Evolutionary conservation across 208 protist genomes (phyloP).

Genomic region (Leishmania braziliensis): DNA sequence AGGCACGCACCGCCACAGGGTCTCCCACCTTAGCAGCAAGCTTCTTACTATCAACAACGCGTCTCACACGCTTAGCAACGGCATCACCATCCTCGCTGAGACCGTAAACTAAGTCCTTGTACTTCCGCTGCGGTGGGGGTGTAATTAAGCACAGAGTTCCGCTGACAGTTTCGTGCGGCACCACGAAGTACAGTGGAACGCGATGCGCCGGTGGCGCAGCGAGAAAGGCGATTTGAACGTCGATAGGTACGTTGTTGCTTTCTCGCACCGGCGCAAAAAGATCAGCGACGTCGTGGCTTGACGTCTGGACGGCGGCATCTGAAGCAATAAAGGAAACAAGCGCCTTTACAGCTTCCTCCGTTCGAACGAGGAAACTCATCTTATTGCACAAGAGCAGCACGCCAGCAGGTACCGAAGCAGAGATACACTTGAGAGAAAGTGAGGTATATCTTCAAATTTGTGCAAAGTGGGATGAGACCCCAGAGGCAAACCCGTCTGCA

Average conservation of each 20-base stretch:
- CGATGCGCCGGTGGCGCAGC: constrained; percentile 71
- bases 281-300: constrained; percentile 32
- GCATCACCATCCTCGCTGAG: constrained; percentile 65
- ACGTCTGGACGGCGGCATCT: neutral
- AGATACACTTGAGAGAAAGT: neutral
- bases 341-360: constrained; percentile 63
- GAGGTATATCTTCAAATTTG: neutral
- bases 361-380: constrained; percentile 46
- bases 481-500: neutral
- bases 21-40: constrained; percentile 71
- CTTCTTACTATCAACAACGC: constrained; percentile 86
- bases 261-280: constrained; percentile 49
- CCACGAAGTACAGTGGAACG: constrained; percentile 78
- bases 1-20: constrained; percentile 78
- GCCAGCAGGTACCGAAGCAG: neutral
- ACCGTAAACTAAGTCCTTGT: constrained; percentile 75
- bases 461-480: neutral
- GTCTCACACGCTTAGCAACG: constrained; percentile 75
- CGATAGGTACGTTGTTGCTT: constrained; percentile 40
- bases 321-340: constrained; percentile 57
- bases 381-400: neutral
- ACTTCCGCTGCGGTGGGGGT: constrained; percentile 70
- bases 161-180: constrained; percentile 67
- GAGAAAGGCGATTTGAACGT: constrained; percentile 80
- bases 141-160: constrained; percentile 88